Evolutionary conservation across 345 rosid species (phyloP).

Genomic region (Eucalyptus polyanthemos): DNA sequence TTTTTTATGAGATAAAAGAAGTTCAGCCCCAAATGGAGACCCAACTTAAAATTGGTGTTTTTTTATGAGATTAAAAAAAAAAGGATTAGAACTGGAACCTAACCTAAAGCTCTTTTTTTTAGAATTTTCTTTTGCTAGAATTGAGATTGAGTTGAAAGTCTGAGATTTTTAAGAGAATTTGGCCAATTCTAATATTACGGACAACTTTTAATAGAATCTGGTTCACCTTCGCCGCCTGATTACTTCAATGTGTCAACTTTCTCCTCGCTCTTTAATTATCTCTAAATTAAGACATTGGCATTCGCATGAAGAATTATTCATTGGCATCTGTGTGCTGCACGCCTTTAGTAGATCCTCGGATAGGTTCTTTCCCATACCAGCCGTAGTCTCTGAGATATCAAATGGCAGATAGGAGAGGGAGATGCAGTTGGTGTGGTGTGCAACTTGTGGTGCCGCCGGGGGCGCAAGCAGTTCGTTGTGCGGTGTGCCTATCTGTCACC

Average conservation of each 20-base stretch:
- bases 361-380: neutral
- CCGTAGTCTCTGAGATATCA: neutral
- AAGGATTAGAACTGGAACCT: neutral
- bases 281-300: neutral
- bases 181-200: neutral
- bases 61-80: neutral
- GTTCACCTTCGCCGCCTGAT: neutral
- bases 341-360: neutral
- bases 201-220: neutral
- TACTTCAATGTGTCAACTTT: neutral
- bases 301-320: neutral
- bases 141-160: neutral
- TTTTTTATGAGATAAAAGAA: neutral
- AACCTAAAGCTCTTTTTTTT: neutral
- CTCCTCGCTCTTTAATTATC: neutral
- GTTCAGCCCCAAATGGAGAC: neutral
- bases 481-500: constrained; percentile 28
- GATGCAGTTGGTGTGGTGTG: constrained; percentile 40
- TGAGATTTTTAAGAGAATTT: neutral
- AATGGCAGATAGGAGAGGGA: constrained; percentile 10
- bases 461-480: constrained; percentile 21
- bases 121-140: neutral
- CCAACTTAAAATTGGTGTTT: neutral
- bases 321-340: neutral
- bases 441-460: constrained; percentile 27